phyloP scores from a whole-genome alignment of 2,329 filamentous ascomycete genomes.

The Colletotrichum phormii region DNA sequence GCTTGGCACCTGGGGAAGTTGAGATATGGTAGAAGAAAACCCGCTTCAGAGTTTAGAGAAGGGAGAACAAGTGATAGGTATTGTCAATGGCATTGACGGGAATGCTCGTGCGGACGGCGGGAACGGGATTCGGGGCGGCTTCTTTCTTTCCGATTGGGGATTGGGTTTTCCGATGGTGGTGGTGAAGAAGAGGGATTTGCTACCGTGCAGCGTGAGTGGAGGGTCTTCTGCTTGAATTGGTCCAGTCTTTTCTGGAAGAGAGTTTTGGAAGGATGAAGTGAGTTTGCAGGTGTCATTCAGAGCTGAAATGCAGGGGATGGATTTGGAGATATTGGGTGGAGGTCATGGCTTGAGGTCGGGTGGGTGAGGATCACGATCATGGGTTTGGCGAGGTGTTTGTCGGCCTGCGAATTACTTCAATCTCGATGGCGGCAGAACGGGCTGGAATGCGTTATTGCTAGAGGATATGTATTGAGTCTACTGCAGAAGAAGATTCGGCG shows the following conservation, averaged over 20 bases:
- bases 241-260: neutral
- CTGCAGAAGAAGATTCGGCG: neutral
- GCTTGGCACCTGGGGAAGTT: too few species aligned
- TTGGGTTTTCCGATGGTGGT: too few species aligned
- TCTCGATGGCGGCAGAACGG: neutral
- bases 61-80: neutral
- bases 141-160: neutral
- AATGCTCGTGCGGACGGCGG: neutral
- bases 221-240: neutral
- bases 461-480: neutral
- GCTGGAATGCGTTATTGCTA: neutral
- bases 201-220: too few species aligned
- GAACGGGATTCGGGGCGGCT: neutral
- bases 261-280: neutral
- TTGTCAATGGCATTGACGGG: neutral
- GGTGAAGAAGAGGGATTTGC: too few species aligned
- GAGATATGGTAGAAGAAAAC: neutral
- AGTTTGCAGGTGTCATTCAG: neutral
- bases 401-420: neutral
- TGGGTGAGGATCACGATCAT: neutral
- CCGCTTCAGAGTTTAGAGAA: neutral
- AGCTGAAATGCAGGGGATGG: neutral
- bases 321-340: neutral
- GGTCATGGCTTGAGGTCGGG: neutral
- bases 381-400: neutral